Evolutionary conservation across 2,329 filamentous ascomycete species (phyloP).

Genomic region (Emergomyces pasteurianus): DNA sequence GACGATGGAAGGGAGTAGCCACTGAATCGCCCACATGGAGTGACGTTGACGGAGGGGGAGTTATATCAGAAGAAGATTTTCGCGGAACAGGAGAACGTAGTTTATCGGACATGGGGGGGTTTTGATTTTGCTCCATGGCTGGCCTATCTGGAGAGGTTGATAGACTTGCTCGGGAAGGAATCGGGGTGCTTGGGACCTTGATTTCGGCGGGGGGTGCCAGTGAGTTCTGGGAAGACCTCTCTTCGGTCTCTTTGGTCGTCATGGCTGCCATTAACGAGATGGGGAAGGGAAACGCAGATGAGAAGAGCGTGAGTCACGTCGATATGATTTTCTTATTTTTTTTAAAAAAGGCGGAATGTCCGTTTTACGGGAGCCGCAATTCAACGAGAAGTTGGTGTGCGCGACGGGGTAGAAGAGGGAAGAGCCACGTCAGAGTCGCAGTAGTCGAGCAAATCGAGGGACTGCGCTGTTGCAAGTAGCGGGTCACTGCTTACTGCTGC

Average conservation of each 20-base stretch:
- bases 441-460: background rate
- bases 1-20: slow-evolving; percentile 30
- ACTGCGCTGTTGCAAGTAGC: background rate
- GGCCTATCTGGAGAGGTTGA: slow-evolving; percentile 27
- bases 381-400: background rate
- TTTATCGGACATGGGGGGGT: slow-evolving; percentile 23
- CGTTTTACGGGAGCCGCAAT: background rate
- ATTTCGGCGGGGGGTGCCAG: slow-evolving; percentile 30
- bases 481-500: background rate
- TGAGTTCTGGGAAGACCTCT: slow-evolving; percentile 21
- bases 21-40: slow-evolving; percentile 33
- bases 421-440: background rate
- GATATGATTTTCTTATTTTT: background rate
- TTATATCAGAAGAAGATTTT: slow-evolving; percentile 40
- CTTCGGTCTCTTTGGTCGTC: slow-evolving; percentile 19
- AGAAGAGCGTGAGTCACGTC: background rate
- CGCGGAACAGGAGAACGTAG: slow-evolving; percentile 30
- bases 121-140: slow-evolving; percentile 18
- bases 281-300: background rate
- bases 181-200: slow-evolving; percentile 24
- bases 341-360: background rate
- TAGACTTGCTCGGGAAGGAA: slow-evolving; percentile 17
- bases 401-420: background rate
- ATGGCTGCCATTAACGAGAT: slow-evolving; percentile 12
- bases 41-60: slow-evolving; percentile 48